phyloP scores from a whole-genome alignment of 148 eudicot species.

The Amaranthus hypochondriacus region DNA sequence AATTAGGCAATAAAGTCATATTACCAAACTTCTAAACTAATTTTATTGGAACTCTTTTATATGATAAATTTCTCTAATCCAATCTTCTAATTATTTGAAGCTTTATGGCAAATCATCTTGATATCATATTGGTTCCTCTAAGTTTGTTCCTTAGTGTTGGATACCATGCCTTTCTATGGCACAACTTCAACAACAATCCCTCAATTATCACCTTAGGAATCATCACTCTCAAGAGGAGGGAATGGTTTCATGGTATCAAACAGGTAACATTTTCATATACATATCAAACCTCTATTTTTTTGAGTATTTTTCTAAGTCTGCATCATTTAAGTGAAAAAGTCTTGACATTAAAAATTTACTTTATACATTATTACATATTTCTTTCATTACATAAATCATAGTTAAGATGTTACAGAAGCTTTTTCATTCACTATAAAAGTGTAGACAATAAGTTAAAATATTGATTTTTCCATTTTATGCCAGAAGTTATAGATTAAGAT shows the following conservation, averaged over 20 bases:
- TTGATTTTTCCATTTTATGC: no score
- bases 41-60: neutral
- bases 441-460: no score
- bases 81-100: neutral
- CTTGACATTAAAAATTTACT: no score
- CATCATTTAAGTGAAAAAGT: no score
- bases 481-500: no score
- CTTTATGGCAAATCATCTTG: slow-evolving; percentile 15
- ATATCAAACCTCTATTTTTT: no score
- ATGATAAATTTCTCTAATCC: neutral
- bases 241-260: slow-evolving; percentile 40
- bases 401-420: no score
- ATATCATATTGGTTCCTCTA: slow-evolving; percentile 28
- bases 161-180: slow-evolving; percentile 37
- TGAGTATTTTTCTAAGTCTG: no score
- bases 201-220: slow-evolving; percentile 28
- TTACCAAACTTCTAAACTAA: slow-evolving; percentile 3
- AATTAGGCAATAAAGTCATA: neutral
- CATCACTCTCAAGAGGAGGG: slow-evolving; percentile 30
- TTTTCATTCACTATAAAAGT: no score
- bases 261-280: slow-evolving; percentile 26
- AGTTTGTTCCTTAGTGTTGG: slow-evolving; percentile 29
- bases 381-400: no score
- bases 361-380: no score
- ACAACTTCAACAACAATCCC: slow-evolving; percentile 31